Evolutionary conservation across 352 stramenopile genomes (phyloP), one percentile per base, ranked within the genome.

Genomic region (Phytophthora pseudosyringae): DNA sequence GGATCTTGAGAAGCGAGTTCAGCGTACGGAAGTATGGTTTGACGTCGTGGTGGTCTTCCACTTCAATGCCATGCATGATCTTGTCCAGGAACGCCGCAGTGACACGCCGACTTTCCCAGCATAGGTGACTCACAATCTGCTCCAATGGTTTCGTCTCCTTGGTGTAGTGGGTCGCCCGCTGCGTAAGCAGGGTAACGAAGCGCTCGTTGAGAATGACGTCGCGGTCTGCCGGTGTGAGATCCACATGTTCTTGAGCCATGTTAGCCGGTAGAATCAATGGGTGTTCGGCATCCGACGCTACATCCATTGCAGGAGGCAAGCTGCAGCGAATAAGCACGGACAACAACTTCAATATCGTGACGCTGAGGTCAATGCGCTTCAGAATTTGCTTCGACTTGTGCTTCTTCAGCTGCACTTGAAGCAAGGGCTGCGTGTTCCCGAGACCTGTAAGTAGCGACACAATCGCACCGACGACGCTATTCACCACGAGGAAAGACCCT

Each of bases 21-120:
- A 97, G 56, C n/a, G 86, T 91, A 11, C 89, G 89, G 57, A 97
- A 95, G 43, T 90, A 95, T n/a, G 87, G 71, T 45, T 97, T 97
- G 45, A 97, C 76, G 40, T 95, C 86, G 29, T 95, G 83, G 52
- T 95, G 83, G 56, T 97, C 87, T 49, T 93, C 80, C 28, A 68
- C 63, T 57, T 95, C 81, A 12, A 97, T 87, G n/a, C 83, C 87
- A 32, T 83, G 67, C 52, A 89, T 78, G 54, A 96, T 84, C 16
- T 64, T 79, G 36, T 91, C 71, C 39, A 92, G 49, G 33, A 93
- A 89, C 13, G 77, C 59, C 1, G 55, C 41, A 31, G 88, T 90
- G 10, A 90, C 70, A 3, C 66, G 75, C 1, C 71, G 77, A 64
- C 85, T 93, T 56, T 94, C 84, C 84, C 83, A 94, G 54, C 85